Evolutionary conservation across 208 protist genomes (phyloP).

Genomic region (Trypanosoma lewisi): DNA sequence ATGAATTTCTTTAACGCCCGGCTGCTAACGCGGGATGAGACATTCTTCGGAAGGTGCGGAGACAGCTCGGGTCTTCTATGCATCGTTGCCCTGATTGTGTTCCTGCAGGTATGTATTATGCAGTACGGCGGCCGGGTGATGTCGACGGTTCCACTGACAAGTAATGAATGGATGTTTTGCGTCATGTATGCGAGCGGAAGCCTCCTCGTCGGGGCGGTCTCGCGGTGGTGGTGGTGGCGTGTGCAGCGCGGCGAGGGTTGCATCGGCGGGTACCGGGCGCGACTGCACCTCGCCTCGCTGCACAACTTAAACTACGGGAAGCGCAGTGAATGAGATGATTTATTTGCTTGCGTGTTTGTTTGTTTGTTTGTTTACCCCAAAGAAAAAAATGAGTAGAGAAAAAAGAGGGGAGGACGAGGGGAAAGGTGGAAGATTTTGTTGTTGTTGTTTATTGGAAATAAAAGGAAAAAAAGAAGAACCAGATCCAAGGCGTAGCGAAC

Average conservation of each 20-base stretch:
- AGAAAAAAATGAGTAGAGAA: neutral
- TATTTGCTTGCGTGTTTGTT: no score
- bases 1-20: conserved; percentile 91
- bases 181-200: conserved; percentile 39
- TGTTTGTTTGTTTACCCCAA: no score
- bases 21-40: conserved; percentile 47
- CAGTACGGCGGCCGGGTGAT: conserved; percentile 79
- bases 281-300: neutral
- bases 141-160: conserved; percentile 71
- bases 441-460: neutral
- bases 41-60: conserved; percentile 55
- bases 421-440: neutral
- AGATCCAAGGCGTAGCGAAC: no score
- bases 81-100: conserved; percentile 65
- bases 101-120: conserved; percentile 69
- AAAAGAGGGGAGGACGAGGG: neutral
- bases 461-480: neutral
- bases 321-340: neutral
- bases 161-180: conserved; percentile 63
- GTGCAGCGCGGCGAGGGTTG: conserved; percentile 3
- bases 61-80: conserved; percentile 53
- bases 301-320: neutral
- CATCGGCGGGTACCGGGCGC: neutral
- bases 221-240: conserved; percentile 28
- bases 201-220: conserved; percentile 45